These are phyloP conservation scores for Begonia fuchsioides DNA, from an alignment of 306 rosid species.

Conservation along the genomic window DNA sequence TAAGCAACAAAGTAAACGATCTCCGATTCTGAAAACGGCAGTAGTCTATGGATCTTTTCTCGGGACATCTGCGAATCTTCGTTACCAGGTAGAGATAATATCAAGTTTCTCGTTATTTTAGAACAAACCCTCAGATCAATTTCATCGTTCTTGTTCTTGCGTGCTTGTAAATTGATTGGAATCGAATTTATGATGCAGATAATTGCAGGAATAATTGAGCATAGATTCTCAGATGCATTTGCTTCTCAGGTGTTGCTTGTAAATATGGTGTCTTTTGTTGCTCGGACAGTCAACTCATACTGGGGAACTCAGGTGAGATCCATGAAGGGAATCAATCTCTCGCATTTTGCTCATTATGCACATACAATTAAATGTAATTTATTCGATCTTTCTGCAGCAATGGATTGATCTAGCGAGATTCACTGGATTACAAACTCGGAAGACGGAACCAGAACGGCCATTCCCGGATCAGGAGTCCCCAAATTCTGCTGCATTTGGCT, in stretches of 20 bases:
- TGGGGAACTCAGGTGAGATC: conserved; percentile 90
- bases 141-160: no score
- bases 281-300: conserved; percentile 73
- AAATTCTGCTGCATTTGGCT: conserved; percentile 32
- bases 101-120: no score
- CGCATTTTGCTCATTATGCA: neutral
- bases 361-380: neutral
- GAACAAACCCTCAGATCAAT: no score
- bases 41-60: conserved; percentile 50
- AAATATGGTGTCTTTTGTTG: conserved; percentile 69
- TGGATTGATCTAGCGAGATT: conserved; percentile 85
- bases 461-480: conserved; percentile 32
- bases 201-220: conserved; percentile 91
- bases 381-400: conserved; percentile 57
- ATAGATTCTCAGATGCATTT: conserved; percentile 62
- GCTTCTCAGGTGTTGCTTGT: conserved; percentile 57
- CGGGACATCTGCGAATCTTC: conserved; percentile 78
- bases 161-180: no score
- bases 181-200: conserved; percentile 25
- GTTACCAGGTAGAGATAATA: conserved; percentile 64
- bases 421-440: conserved; percentile 66
- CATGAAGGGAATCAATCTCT: neutral
- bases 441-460: conserved; percentile 24
- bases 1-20: conserved; percentile 38
- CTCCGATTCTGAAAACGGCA: conserved; percentile 82